phyloP scores from a whole-genome alignment of 2,329 filamentous ascomycete genomes.

The Alternaria gansuensis region DNA sequence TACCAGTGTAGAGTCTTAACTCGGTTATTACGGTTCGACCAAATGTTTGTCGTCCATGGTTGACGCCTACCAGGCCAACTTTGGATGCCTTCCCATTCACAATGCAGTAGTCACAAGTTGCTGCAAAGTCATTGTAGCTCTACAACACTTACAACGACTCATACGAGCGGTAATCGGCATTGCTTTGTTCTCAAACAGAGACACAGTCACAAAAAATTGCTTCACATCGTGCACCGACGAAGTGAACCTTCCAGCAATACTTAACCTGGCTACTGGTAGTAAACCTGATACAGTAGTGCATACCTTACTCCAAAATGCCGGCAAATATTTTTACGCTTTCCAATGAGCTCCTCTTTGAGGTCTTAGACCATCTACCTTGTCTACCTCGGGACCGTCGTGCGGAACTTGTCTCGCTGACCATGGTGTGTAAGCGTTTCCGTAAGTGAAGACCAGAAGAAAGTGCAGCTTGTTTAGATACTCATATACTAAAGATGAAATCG shows the following conservation, averaged over 20 bases:
- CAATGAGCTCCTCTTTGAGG: neutral
- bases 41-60: neutral
- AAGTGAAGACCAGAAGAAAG: neutral
- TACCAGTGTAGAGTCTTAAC: no score
- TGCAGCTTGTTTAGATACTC: neutral
- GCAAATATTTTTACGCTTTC: neutral
- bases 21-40: neutral
- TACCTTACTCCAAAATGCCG: neutral
- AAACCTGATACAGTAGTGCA: neutral
- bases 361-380: neutral
- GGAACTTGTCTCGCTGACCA: neutral
- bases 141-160: neutral
- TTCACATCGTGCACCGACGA: neutral
- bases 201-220: neutral
- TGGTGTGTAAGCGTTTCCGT: slow-evolving; percentile 1
- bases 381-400: slow-evolving; percentile 2
- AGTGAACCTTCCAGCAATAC: neutral
- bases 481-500: neutral
- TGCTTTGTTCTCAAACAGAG: neutral
- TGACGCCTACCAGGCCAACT: neutral
- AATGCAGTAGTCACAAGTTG: neutral
- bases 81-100: neutral
- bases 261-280: neutral
- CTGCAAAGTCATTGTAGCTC: neutral
- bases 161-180: neutral